These are phyloP conservation scores for Penicillium sp. DNA, from an alignment of 2,329 filamentous ascomycete species.

Conservation along the genomic window DNA sequence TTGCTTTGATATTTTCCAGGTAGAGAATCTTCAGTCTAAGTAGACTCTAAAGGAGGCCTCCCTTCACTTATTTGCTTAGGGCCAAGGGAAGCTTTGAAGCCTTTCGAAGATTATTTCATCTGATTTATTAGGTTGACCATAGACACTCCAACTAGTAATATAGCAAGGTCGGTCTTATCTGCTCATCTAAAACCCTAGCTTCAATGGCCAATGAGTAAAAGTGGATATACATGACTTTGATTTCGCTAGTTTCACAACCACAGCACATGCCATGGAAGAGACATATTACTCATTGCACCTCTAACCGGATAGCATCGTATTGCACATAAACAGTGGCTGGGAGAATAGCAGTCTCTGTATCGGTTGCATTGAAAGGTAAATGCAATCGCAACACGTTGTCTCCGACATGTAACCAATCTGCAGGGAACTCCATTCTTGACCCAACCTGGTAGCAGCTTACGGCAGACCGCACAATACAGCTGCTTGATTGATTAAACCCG, in stretches of 20 bases:
- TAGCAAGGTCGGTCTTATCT: no score
- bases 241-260: background rate
- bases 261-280: background rate
- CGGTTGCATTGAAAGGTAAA: slow-evolving; percentile 58
- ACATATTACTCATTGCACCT: slow-evolving; percentile 38
- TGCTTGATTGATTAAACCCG: slow-evolving; percentile 56
- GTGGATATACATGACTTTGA: background rate
- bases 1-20: background rate
- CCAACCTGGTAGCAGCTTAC: slow-evolving; percentile 62
- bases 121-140: no score
- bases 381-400: slow-evolving; percentile 58
- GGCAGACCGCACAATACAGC: slow-evolving; percentile 60
- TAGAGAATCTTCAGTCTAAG: background rate
- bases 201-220: background rate
- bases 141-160: no score
- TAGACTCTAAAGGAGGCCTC: background rate
- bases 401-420: slow-evolving; percentile 49
- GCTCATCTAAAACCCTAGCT: background rate
- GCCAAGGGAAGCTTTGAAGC: no score
- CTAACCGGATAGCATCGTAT: slow-evolving; percentile 63
- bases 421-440: slow-evolving; percentile 60
- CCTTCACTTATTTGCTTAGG: no score
- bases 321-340: slow-evolving; percentile 60
- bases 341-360: slow-evolving; percentile 58
- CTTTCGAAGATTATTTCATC: no score